Conservation (phyloP, 2,329 filamentous ascomycete species). For the Coniochaeta hoffmannii region DNA sequence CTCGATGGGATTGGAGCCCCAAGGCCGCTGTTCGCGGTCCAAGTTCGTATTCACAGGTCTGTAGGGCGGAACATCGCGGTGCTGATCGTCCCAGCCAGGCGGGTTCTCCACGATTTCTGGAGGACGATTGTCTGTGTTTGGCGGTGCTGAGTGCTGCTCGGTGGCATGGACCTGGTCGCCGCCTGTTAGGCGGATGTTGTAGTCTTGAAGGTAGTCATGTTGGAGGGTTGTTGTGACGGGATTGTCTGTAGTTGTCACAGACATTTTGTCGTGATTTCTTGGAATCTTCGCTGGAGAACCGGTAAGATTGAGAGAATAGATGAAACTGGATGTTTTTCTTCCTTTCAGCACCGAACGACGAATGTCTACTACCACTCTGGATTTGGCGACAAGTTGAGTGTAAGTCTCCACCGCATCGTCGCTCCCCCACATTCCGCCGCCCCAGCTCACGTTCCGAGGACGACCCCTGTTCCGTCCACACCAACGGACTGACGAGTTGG, state of each 20-base stretch:
- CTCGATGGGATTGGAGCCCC: constrained; percentile 16
- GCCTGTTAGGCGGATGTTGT: constrained; percentile 17
- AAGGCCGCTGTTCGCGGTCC: constrained; percentile 14
- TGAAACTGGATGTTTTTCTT: too few relatives aligned
- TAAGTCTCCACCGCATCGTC: neutral
- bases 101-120: constrained; percentile 14
- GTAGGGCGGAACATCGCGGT: constrained; percentile 20
- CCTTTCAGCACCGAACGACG: too few relatives aligned
- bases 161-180: neutral
- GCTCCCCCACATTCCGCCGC: neutral
- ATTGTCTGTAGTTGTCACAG: constrained; percentile 15
- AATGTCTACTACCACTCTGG: neutral
- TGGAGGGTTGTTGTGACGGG: constrained; percentile 5
- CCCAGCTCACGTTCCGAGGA: neutral
- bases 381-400: neutral
- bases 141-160: neutral
- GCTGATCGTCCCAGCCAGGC: constrained; percentile 14
- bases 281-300: neutral
- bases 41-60: constrained; percentile 18
- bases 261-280: constrained; percentile 10
- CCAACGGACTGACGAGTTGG: neutral
- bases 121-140: neutral
- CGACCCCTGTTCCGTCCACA: neutral
- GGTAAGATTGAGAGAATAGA: too few relatives aligned
- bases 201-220: constrained; percentile 18